These are phyloP conservation scores for Pleurotus pulmonarius DNA, from an alignment of 768 basidiomycete genomes.

Conservation along the genomic window DNA sequence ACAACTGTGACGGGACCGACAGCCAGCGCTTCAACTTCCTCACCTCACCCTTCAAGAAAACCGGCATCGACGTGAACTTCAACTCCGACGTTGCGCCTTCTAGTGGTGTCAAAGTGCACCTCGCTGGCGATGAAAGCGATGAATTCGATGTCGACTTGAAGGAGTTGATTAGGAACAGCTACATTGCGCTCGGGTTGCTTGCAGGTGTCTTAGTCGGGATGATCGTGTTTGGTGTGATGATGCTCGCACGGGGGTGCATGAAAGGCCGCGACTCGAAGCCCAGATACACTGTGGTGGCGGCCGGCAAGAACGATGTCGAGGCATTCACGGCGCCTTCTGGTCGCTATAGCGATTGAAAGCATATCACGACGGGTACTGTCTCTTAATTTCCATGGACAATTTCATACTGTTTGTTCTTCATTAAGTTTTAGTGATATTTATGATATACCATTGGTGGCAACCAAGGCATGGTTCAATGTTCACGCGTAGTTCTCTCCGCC, in stretches of 20 bases:
- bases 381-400: too few species aligned
- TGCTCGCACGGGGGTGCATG: not conserved
- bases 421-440: too few species aligned
- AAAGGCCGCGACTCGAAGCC: slow-evolving; percentile 3
- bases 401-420: too few species aligned
- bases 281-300: not conserved
- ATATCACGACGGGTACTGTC: too few species aligned
- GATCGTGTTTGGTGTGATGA: not conserved
- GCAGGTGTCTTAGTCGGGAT: not conserved
- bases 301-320: not conserved
- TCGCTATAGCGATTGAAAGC: slow-evolving; percentile 2
- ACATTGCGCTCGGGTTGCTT: slow-evolving; percentile 3
- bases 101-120: not conserved
- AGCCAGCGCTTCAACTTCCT: slow-evolving; percentile 5
- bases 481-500: not conserved
- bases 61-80: not conserved
- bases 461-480: not conserved
- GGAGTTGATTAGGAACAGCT: slow-evolving; percentile 4
- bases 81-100: not conserved
- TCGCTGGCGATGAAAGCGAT: not conserved
- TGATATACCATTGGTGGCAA: too few species aligned
- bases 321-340: not conserved
- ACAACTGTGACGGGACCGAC: not conserved
- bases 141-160: not conserved
- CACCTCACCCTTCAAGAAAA: slow-evolving; percentile 4